Percentiles rank a stretch among this genome's conserved stretches.
Conservation (phyloP, 2,329 filamentous ascomycete species). For the Monilinia vaccinii-corymbosi region DNA sequence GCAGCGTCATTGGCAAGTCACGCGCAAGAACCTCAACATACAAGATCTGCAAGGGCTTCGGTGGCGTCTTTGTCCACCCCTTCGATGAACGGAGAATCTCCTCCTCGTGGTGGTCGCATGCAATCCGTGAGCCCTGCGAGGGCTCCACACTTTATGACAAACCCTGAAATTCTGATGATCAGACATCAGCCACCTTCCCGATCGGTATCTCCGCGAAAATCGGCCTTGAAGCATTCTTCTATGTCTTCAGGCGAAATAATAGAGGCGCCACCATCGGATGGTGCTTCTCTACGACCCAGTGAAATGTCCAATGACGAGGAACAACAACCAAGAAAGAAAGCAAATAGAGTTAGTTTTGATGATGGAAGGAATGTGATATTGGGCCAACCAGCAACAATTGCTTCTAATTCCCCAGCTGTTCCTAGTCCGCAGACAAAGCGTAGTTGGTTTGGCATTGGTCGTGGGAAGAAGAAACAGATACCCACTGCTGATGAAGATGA, state of each 20-base stretch:
- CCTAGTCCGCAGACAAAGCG: constrained; percentile 37
- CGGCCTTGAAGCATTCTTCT: constrained; percentile 56
- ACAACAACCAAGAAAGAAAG: constrained; percentile 46
- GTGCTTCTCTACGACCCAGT: constrained; percentile 27
- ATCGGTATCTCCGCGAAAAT: constrained; percentile 68
- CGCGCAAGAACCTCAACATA: constrained; percentile 17
- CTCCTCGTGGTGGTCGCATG: constrained; percentile 27
- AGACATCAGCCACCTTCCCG: constrained; percentile 61
- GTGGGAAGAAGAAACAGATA: constrained; percentile 42
- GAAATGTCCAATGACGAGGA: constrained; percentile 34
- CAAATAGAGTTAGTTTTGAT: constrained; percentile 69
- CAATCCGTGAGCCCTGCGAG: constrained; percentile 52
- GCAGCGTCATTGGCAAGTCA: constrained; percentile 18
- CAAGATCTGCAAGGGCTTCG: constrained; percentile 20
- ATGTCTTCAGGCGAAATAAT: constrained; percentile 40
- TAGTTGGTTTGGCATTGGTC: constrained; percentile 44
- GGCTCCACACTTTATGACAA: constrained; percentile 56
- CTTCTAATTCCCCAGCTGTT: constrained; percentile 34
- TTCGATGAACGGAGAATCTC: constrained; percentile 14
- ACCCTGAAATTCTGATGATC: constrained; percentile 45
- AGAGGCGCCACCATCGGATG: constrained; percentile 39
- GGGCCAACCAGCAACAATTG: constrained; percentile 36
- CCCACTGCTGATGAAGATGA: constrained; percentile 48
- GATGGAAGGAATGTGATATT: constrained; percentile 46
- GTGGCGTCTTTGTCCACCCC: background rate